Base-by-base conservation (phyloP, 257 asterid genomes). In the Solanum ahanhuiri region DNA sequence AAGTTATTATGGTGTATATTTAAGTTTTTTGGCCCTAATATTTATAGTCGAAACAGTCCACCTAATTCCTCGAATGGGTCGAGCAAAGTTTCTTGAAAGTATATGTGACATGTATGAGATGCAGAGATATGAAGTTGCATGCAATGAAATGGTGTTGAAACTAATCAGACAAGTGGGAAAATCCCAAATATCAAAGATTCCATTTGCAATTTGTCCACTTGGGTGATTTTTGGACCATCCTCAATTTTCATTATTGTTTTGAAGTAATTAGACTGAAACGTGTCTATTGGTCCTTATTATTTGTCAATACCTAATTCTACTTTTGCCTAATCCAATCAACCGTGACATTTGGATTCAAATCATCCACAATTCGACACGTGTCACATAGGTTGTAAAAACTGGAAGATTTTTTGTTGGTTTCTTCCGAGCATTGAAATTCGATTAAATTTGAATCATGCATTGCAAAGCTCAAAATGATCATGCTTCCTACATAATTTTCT, bases 401-500 rank as follows among this genome's bases (percentile, higher is more conserved):
- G 33, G 35, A 39, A 76, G 58, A 41, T 48, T 14, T 4, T 48
- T 48, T 15, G 1, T 48, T 14, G 8, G 20, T 48, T 43, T 43
- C 15, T 10, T 41, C 14, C 14, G 48, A 37, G 41, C 14, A 41
- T 3, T 41, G 4, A 41, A 41, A 10, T 41, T 41, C 4, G 0
- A 41, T 2, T 9, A 41, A 41, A 41, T 41, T 41, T 11, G 0
- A 14, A 51, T 51, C 22, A 5, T 8, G 0, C 8, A 51, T 5
- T 2, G 0, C 1, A 51, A 2, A 48, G 0, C 7, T 48, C 3
- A 37, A 37, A 37, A 37, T 37, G 3, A 39, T 39, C 11, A 39
- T 8, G 20, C 0, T 15, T 1, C 20, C 0, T 4, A 5, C 3
- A 0, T 15, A 51, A 51, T 15, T 15, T 4, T 15, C 0, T 51